phyloP scores from a whole-genome alignment of 2,329 filamentous ascomycete species.

The Hymenoscyphus repandus region DNA sequence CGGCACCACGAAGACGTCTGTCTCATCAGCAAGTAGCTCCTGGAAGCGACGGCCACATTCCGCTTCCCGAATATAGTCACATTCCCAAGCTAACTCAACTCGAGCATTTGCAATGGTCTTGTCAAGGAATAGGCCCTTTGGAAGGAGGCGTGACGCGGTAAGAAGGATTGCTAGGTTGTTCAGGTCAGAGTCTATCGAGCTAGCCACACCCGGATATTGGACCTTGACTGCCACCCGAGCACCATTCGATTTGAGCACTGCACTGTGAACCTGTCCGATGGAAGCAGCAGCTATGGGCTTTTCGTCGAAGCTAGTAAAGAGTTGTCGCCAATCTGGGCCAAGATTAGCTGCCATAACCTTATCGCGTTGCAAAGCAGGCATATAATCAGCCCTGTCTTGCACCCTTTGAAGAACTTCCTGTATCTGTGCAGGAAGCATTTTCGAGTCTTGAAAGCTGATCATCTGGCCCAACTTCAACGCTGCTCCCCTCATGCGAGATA shows the following conservation, averaged over 20 bases:
- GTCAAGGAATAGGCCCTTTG: conserved; percentile 87
- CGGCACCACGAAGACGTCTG: conserved; percentile 73
- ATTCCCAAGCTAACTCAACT: conserved; percentile 91
- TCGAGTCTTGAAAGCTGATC: conserved; percentile 96
- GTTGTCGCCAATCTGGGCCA: conserved; percentile 74
- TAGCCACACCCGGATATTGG: conserved; percentile 92
- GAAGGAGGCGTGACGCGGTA: conserved; percentile 82
- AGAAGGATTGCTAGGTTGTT: conserved; percentile 89
- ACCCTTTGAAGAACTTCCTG: conserved; percentile 89
- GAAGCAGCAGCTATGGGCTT: conserved; percentile 91
- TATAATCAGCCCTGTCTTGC: conserved; percentile 95
- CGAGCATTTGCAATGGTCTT: conserved; percentile 97
- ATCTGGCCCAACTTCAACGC: conserved; percentile 97
- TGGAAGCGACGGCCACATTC: conserved; percentile 72
- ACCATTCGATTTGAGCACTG: conserved; percentile 68
- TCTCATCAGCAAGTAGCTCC: conserved; percentile 68
- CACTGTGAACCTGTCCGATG: conserved; percentile 92
- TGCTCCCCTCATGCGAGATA: conserved; percentile 93
- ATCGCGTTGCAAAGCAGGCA: conserved; percentile 90
- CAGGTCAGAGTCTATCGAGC: conserved; percentile 93
- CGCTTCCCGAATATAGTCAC: conserved; percentile 88
- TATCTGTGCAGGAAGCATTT: conserved; percentile 83
- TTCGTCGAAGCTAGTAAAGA: conserved; percentile 83
- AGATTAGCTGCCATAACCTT: conserved; percentile 75
- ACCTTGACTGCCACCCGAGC: conserved; percentile 88